These are phyloP conservation scores for Entoloma clypeatum DNA, from an alignment of 1,284 basidiomycete genomes.

Conservation along the genomic window DNA sequence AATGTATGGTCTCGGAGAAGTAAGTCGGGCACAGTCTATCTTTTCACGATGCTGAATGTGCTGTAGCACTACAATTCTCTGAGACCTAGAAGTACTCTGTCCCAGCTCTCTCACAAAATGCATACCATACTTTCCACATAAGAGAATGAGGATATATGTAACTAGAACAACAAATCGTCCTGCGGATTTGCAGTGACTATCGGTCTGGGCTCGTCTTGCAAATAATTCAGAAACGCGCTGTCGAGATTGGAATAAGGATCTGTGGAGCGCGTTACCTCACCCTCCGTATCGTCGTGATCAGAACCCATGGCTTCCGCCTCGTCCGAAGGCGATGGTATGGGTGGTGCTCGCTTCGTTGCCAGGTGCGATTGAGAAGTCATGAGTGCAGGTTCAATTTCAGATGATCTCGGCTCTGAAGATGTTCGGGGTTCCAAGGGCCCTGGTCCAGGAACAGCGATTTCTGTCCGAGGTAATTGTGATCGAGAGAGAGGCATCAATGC, in stretches of 20 bases:
- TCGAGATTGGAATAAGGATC: conserved; percentile 78
- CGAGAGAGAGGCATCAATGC: conserved; percentile 63
- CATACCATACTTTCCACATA: conserved; percentile 18
- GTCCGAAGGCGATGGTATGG: conserved; percentile 27
- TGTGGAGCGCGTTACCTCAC: conserved; percentile 25
- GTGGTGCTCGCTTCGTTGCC: conserved; percentile 26
- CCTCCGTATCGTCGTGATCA: conserved; percentile 36
- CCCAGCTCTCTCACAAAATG: conserved; percentile 34
- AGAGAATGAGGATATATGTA: conserved; percentile 5
- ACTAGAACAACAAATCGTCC: conserved; percentile 53
- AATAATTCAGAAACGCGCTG: conserved; percentile 65
- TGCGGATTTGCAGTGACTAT: conserved; percentile 35
- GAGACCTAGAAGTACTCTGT: conserved; percentile 48
- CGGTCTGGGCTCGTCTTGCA: conserved; percentile 62
- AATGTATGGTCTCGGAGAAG: conserved; percentile 94
- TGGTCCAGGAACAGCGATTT: conserved; percentile 58
- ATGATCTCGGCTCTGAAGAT: conserved; percentile 44
- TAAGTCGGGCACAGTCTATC: conserved; percentile 37
- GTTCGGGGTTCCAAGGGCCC: conserved; percentile 54
- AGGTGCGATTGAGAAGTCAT: conserved; percentile 3
- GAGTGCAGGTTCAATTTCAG: conserved; percentile 11
- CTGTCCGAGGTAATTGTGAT: conserved; percentile 43
- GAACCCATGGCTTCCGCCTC: conserved; percentile 29
- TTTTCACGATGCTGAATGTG: neutral
- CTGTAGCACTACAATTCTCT: conserved; percentile 85